A percentile compares a stretch with the other conserved stretches of the same genome.
Conservation (phyloP, 345 rosid species). For the Populus euphratica region DNA sequence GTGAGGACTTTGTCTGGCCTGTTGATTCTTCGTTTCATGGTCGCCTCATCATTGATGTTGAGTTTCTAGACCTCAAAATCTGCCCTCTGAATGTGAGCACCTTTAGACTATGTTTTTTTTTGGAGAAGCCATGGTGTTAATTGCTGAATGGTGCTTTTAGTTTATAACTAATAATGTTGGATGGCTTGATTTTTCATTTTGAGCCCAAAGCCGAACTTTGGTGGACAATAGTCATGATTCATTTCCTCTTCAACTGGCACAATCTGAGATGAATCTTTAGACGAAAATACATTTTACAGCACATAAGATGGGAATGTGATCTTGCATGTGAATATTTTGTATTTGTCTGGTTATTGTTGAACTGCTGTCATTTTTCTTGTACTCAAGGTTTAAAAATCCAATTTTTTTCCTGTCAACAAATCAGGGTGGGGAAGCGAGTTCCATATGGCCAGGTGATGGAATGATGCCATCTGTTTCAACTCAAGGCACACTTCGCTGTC, state of each 20-base stretch:
- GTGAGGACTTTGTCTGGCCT: slow-evolving; percentile 81
- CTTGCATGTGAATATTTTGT: not conserved
- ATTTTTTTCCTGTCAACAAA: slow-evolving; percentile 7
- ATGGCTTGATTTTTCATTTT: not conserved
- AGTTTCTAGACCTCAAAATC: slow-evolving; percentile 85
- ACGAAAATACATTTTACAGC: not conserved
- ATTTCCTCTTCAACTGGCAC: not conserved
- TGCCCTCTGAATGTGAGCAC: slow-evolving; percentile 61
- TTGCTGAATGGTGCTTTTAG: not conserved
- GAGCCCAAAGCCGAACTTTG: not conserved
- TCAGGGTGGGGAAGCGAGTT: slow-evolving; percentile 66
- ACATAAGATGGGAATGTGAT: not conserved
- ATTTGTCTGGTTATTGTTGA: not conserved
- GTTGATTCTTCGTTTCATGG: slow-evolving; percentile 65
- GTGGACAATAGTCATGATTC: not conserved
- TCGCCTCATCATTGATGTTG: slow-evolving; percentile 78
- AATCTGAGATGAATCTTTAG: not conserved
- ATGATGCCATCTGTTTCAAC: slow-evolving; percentile 55
- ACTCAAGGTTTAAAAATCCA: not conserved
- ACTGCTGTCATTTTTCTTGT: not conserved
- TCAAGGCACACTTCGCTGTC: slow-evolving; percentile 63
- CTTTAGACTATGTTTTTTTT: not conserved
- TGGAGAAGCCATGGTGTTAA: not conserved
- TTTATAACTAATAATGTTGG: not conserved
- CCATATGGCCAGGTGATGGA: slow-evolving; percentile 72